Evolutionary conservation across 139 green algal species (phyloP).

Genomic region (Tetraselmis striata): DNA sequence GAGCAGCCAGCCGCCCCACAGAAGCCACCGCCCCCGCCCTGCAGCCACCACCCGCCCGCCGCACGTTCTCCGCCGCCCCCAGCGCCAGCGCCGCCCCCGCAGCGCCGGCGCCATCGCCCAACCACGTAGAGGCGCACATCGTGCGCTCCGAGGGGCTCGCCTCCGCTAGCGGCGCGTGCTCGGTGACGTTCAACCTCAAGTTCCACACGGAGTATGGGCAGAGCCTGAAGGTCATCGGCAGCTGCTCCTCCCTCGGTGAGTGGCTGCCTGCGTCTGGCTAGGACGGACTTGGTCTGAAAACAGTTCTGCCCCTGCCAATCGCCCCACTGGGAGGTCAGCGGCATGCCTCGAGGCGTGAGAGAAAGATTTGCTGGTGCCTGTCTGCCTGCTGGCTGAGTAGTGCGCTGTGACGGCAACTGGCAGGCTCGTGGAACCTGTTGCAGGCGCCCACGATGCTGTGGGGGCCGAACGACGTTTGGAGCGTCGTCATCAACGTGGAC

Average conservation of each 20-base stretch:
- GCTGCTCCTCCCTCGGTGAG: constrained; percentile 16
- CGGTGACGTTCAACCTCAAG: constrained; percentile 24
- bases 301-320: too few species aligned
- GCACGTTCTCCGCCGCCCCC: too few species aligned
- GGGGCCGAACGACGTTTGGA: constrained; percentile 25
- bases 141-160: not conserved
- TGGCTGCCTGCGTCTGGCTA: not conserved
- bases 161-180: not conserved
- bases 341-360: not conserved
- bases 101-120: too few species aligned
- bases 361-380: not conserved
- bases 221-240: constrained; percentile 18
- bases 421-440: constrained; percentile 21
- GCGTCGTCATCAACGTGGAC: constrained; percentile 9
- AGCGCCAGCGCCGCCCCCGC: too few species aligned
- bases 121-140: too few species aligned
- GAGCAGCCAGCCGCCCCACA: too few species aligned
- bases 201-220: constrained; percentile 30
- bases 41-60: too few species aligned
- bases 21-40: too few species aligned
- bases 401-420: not conserved
- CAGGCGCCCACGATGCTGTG: constrained; percentile 6
- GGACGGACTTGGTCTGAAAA: not conserved
- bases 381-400: not conserved
- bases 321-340: not conserved